These are phyloP conservation scores for Echites panduratus DNA, from an alignment of 257 asterid genomes.

Conservation along the genomic window DNA sequence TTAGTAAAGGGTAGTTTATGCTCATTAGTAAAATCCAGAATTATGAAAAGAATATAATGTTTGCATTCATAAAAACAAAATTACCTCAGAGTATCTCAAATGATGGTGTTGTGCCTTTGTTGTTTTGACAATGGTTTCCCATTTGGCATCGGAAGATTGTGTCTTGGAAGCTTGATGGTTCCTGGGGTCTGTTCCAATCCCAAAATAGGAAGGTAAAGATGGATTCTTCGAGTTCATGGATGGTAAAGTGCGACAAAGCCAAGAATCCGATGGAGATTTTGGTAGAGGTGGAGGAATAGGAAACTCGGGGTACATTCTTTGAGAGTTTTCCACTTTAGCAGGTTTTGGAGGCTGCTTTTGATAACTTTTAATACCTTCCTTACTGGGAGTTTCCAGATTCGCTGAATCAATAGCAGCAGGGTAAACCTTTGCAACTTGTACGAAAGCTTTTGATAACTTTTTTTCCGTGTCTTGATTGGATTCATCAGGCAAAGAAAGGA, in stretches of 20 bases:
- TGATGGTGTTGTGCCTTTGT: conserved; percentile 40
- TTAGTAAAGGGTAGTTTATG: conserved; percentile 5
- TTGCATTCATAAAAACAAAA: neutral
- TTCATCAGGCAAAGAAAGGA: conserved; percentile 18
- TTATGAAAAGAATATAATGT: neutral
- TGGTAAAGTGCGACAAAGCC: conserved; percentile 87
- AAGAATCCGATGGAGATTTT: conserved; percentile 78
- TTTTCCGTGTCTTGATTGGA: conserved; percentile 10
- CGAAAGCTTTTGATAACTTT: conserved; percentile 16
- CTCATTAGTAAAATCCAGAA: neutral
- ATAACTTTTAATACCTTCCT: conserved; percentile 15
- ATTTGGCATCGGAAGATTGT: conserved; percentile 37
- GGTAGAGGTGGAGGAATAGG: conserved; percentile 72
- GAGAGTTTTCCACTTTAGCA: conserved; percentile 10
- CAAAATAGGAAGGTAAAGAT: conserved; percentile 19
- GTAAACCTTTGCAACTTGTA: conserved; percentile 24
- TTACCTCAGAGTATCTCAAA: conserved; percentile 51
- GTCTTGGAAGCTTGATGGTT: conserved; percentile 29
- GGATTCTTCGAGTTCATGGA: conserved; percentile 41
- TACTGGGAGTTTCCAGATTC: conserved; percentile 14
- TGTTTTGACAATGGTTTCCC: conserved; percentile 61
- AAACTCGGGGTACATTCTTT: conserved; percentile 23
- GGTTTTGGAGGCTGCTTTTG: conserved; percentile 20
- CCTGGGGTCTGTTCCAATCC: conserved; percentile 21
- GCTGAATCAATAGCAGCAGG: conserved; percentile 10